These are phyloP conservation scores for Aspergillus pseudotamarii DNA, from an alignment of 2,329 filamentous ascomycete genomes.

Conservation along the genomic window DNA sequence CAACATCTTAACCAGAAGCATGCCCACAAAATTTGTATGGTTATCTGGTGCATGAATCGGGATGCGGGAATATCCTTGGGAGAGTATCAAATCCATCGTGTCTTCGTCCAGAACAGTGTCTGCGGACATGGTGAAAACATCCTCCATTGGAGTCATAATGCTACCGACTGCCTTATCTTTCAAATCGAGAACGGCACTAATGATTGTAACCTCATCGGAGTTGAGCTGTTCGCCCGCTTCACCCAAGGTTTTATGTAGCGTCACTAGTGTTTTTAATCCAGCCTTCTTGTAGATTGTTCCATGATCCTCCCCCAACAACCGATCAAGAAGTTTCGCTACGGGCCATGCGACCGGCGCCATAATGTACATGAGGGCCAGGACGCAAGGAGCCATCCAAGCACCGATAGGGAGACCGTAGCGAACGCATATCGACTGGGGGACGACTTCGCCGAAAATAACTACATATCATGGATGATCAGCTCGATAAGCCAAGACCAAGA, in stretches of 20 bases:
- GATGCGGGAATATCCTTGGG: constrained; percentile 92
- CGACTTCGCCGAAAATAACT: constrained; percentile 98
- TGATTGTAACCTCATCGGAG: constrained; percentile 97
- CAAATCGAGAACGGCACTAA: constrained; percentile 91
- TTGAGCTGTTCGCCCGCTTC: constrained; percentile 84
- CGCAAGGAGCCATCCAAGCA: constrained; percentile 87
- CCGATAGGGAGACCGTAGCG: constrained; percentile 94
- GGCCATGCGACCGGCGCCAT: constrained; percentile 90
- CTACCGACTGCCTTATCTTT: constrained; percentile 93
- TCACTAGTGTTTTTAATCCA: constrained; percentile 93
- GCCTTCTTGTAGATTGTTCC: constrained; percentile 98
- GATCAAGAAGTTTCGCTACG: constrained; percentile 92
- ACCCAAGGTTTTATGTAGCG: constrained; percentile 88
- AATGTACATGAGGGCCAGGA: constrained; percentile 87
- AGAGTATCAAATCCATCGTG: constrained; percentile 92
- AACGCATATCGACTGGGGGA: constrained; percentile 94
- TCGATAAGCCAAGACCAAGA: background rate
- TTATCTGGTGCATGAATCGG: constrained; percentile 89
- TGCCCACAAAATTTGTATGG: constrained; percentile 86
- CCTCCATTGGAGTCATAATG: constrained; percentile 98
- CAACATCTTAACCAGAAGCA: constrained; percentile 97
- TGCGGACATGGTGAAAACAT: constrained; percentile 95
- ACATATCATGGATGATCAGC: constrained; percentile 12
- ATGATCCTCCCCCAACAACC: constrained; percentile 89
- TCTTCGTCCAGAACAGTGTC: constrained; percentile 89